Base-by-base conservation (phyloP, 1,284 basidiomycete genomes). In the Rhodofomes roseus region DNA sequence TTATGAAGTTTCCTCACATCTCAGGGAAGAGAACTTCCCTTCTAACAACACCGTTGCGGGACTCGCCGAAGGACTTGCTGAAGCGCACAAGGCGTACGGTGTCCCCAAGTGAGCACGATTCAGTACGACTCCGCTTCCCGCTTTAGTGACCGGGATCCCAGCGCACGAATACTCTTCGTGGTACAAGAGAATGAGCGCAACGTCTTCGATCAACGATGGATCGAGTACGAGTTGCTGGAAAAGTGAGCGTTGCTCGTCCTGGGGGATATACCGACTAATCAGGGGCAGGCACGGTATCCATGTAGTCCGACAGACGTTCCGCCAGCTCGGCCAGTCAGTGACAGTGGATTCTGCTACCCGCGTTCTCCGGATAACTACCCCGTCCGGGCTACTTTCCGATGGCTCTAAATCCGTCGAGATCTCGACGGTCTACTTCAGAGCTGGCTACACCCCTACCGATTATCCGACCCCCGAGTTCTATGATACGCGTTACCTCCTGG, bases 181-280 rank as follows among this genome's bases (percentile, higher is more conserved):
- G 87, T 95, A 0, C 96, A 97, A 70, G 83, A 87, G 8, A 83
- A 86, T 27, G 97, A 99, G 73, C 82, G 96, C n/a, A 99, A 99
- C 71, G 84, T 96, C 0, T 99, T 98, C 70, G 96, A 99, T 71
- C 97, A 99, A 73, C 82, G 90, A 4, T 87, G 84, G 75, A 74
- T 99, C 16, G 94, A 98, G 74, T 96, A 94, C 65, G 87, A 92
- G 63, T 78, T 98, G 0, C 73, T 93, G 0, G 85, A 93, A 66
- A 81, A 74, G 89, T 92, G 70, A 54, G 80, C 50, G 73, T 41
- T 34, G 11, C 27, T 56, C 7, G 12, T 18, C n/a, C 20, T 20
- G 4, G 14, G 31, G 16, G 23, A 29, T 4, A 4, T 2, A 20
- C 34, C 55, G n/a, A 58, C 14, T 37, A 11, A n/a, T 23, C 4